Conservation (phyloP, 768 basidiomycete species). For the Coprinopsis marcescibilis region DNA sequence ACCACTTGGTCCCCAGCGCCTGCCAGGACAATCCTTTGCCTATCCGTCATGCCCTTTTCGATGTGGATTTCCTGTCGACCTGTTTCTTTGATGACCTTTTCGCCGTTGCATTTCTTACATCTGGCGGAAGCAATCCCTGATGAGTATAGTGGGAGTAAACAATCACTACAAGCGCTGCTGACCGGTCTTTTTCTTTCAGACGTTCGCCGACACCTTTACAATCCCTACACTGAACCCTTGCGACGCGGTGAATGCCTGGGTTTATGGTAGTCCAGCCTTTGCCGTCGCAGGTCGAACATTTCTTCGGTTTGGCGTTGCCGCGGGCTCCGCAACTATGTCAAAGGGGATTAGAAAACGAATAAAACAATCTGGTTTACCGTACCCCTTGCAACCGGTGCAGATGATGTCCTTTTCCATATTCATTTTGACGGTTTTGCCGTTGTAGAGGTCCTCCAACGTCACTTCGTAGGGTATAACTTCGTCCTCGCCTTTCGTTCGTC, state of each 20-base stretch:
- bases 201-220: conserved; percentile 68
- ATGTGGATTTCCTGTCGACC: conserved; percentile 83
- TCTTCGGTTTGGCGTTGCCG: conserved; percentile 77
- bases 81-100: conserved; percentile 80
- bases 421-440: conserved; percentile 84
- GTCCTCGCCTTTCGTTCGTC: conserved; percentile 61
- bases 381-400: conserved; percentile 82
- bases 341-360: conserved; percentile 4
- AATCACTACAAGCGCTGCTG: conserved; percentile 17
- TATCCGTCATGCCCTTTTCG: conserved; percentile 81
- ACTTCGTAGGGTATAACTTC: conserved; percentile 76
- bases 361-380: no score
- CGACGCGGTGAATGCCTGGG: conserved; percentile 35
- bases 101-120: conserved; percentile 95
- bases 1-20: conserved; percentile 93
- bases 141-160: conserved; percentile 3
- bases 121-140: conserved; percentile 32
- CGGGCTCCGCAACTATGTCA: conserved; percentile 68
- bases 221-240: conserved; percentile 56
- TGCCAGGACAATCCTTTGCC: conserved; percentile 79
- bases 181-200: conserved; percentile 83
- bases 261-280: conserved; percentile 67
- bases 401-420: conserved; percentile 82
- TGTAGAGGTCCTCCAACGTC: conserved; percentile 88
- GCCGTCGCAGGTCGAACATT: conserved; percentile 77